Conservation (phyloP, 2,329 filamentous ascomycete genomes). For the Ophiocordyceps camponoti-rufipedis region DNA sequence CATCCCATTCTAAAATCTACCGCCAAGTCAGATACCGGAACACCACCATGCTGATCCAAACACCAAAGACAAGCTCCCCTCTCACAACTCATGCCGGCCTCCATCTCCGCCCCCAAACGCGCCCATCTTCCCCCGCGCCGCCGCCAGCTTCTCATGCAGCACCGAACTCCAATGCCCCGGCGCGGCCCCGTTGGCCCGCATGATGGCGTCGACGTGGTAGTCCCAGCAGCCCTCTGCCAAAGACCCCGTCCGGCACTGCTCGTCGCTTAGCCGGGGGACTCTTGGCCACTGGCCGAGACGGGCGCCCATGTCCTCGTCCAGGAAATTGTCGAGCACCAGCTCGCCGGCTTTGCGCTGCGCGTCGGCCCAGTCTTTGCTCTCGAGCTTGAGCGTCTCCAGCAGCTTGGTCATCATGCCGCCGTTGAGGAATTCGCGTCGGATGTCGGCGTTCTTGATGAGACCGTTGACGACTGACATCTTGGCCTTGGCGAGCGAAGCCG, state of each 20-base stretch:
- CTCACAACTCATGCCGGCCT: background rate
- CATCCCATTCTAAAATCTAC: too few relatives aligned
- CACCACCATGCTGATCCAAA: background rate
- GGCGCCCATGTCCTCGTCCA: conserved; percentile 48
- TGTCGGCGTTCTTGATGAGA: conserved; percentile 32
- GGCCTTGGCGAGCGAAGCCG: conserved; percentile 14
- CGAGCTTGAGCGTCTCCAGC: conserved; percentile 30
- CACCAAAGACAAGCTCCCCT: background rate
- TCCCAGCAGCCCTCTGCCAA: conserved; percentile 38
- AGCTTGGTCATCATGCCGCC: conserved; percentile 34
- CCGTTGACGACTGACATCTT: conserved; percentile 34
- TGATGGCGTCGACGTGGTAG: conserved; percentile 26
- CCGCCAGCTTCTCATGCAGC: conserved; percentile 16
- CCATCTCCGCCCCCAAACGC: background rate
- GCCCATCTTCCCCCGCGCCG: conserved; percentile 2
- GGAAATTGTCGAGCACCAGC: conserved; percentile 44
- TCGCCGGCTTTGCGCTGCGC: conserved; percentile 36
- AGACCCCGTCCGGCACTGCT: conserved; percentile 15
- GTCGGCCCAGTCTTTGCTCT: conserved; percentile 27
- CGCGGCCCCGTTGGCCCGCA: conserved; percentile 16
- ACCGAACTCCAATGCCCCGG: conserved; percentile 27
- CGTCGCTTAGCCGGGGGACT: conserved; percentile 13
- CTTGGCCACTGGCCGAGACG: conserved; percentile 36
- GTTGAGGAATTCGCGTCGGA: conserved; percentile 37
- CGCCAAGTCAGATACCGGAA: too few relatives aligned